Conservation (phyloP, 2,329 filamentous ascomycete genomes). For the Fusarium lyarnte region DNA sequence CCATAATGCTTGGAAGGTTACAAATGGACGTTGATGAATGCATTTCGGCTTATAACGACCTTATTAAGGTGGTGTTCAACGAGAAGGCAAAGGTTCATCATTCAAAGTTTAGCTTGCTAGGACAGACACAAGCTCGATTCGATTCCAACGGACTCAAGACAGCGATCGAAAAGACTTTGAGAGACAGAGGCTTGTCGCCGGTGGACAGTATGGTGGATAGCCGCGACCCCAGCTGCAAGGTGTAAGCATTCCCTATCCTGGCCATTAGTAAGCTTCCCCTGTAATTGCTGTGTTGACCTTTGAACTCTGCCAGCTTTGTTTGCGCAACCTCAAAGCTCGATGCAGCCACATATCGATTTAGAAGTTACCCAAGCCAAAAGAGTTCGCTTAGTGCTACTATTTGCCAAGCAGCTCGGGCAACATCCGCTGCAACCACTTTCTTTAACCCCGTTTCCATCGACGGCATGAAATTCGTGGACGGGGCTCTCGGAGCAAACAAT, state of each 20-base stretch:
- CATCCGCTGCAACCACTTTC: background rate
- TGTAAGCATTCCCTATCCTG: background rate
- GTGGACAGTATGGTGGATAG: background rate
- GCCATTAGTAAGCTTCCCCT: rapidly evolving
- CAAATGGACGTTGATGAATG: background rate
- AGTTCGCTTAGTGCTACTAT: rapidly evolving
- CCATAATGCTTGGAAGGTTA: background rate
- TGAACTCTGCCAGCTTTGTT: background rate
- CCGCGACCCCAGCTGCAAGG: background rate
- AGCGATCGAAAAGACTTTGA: background rate
- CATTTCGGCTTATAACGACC: background rate
- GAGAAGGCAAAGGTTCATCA: background rate
- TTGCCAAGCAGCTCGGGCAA: background rate
- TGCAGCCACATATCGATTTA: background rate
- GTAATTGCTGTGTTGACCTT: background rate
- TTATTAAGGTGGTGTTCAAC: background rate
- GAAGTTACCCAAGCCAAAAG: background rate
- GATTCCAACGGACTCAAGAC: background rate
- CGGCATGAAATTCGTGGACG: background rate
- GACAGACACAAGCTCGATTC: background rate
- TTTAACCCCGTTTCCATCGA: background rate
- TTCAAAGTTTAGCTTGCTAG: background rate
- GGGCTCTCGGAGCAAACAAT: background rate
- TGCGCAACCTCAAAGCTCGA: background rate
- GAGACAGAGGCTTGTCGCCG: background rate